These are phyloP conservation scores for Phytophthora melonis DNA, from an alignment of 352 stramenopile species.

Conservation along the genomic window DNA sequence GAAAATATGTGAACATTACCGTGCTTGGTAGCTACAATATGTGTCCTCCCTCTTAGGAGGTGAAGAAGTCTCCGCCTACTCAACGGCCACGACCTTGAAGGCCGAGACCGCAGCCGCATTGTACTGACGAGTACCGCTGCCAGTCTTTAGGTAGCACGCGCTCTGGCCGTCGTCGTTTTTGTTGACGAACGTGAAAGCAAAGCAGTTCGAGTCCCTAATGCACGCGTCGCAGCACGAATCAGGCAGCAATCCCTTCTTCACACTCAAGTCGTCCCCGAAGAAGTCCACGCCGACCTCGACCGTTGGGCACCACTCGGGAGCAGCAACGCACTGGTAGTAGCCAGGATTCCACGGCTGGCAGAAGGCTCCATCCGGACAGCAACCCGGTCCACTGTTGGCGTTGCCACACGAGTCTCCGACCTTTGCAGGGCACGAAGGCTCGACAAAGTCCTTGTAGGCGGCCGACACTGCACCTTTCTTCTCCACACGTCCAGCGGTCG, in stretches of 20 bases:
- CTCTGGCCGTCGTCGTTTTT: conserved; percentile 57
- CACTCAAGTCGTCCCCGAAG: conserved; percentile 57
- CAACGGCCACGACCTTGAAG: conserved; percentile 36
- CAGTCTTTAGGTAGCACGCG: conserved; percentile 69
- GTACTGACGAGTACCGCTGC: conserved; percentile 34
- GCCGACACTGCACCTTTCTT: conserved; percentile 48
- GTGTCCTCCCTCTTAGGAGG: neutral
- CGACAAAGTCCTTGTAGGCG: conserved; percentile 43
- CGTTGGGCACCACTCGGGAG: conserved; percentile 51
- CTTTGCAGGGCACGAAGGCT: conserved; percentile 36
- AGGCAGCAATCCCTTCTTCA: conserved; percentile 50
- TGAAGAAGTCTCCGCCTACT: neutral
- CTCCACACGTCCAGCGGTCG: conserved; percentile 33
- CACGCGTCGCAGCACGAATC: conserved; percentile 64
- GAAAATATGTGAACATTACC: neutral
- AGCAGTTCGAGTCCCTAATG: conserved; percentile 42
- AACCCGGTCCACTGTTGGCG: conserved; percentile 38
- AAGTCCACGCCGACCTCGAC: conserved; percentile 54
- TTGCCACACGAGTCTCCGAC: conserved; percentile 51
- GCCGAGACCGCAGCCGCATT: conserved; percentile 51
- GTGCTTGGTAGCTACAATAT: neutral
- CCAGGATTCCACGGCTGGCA: conserved; percentile 70
- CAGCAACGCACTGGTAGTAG: conserved; percentile 66
- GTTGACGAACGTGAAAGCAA: conserved; percentile 68
- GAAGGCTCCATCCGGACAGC: conserved; percentile 52